Conservation (phyloP, 768 basidiomycete genomes). For the Phlebiopsis gigantea region DNA sequence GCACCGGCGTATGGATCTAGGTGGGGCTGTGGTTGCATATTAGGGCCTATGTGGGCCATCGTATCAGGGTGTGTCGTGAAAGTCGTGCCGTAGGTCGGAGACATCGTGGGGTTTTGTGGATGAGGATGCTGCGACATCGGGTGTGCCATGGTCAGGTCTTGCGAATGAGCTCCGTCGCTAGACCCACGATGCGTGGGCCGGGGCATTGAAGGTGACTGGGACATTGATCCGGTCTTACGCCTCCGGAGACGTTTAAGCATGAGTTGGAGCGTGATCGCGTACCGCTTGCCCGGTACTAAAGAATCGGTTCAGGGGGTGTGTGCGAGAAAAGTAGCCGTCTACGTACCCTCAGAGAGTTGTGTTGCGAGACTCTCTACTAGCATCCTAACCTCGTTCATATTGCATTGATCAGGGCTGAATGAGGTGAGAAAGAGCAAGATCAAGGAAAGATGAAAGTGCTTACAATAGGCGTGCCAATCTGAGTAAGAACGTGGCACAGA, state of each 20-base stretch:
- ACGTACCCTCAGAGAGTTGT: slow-evolving; percentile 73
- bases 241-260: slow-evolving; percentile 80
- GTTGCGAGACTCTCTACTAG: slow-evolving; percentile 75
- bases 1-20: slow-evolving; percentile 10
- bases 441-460: too few relatives aligned
- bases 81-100: slow-evolving; percentile 49
- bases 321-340: too few relatives aligned
- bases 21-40: slow-evolving; percentile 19
- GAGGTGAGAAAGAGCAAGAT: too few relatives aligned
- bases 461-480: slow-evolving; percentile 85
- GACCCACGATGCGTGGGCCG: slow-evolving; percentile 45
- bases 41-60: slow-evolving; percentile 29
- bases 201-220: slow-evolving; percentile 55
- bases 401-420: slow-evolving; percentile 74
- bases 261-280: slow-evolving; percentile 82
- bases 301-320: too few relatives aligned
- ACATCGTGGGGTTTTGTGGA: slow-evolving; percentile 35
- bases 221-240: slow-evolving; percentile 46
- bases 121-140: slow-evolving; percentile 24
- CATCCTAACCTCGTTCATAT: slow-evolving; percentile 64
- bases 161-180: slow-evolving; percentile 34
- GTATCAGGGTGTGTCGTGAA: slow-evolving; percentile 29
- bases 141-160: slow-evolving; percentile 32
- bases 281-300: slow-evolving; percentile 89
- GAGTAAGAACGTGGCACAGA: slow-evolving; percentile 85